Conservation (phyloP, 805 yeast genomes). For the Lachancea kluyveri region DNA sequence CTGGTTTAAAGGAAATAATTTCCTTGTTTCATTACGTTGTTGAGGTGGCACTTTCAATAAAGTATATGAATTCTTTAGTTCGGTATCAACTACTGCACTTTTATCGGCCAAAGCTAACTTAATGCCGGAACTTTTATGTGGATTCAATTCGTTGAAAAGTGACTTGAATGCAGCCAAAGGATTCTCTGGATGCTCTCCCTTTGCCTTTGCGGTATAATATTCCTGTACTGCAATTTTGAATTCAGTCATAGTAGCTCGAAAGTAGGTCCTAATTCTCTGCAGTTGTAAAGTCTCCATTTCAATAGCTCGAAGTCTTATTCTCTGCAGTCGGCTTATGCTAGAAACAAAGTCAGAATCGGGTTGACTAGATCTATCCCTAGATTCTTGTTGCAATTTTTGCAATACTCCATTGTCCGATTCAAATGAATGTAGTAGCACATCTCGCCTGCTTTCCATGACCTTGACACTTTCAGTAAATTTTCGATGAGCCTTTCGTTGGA, state of each 20-base stretch:
- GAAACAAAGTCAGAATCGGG: conserved; percentile 8
- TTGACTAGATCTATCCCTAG: conserved; percentile 3
- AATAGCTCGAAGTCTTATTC: conserved; percentile 27
- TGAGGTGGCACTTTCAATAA: conserved; percentile 2
- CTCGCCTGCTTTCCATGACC: conserved; percentile 24
- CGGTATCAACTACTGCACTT: conserved; percentile 3
- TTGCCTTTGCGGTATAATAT: conserved; percentile 15
- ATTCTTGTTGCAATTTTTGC: conserved; percentile 11
- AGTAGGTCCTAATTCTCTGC: conserved; percentile 21
- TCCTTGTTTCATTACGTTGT: conserved; percentile 2
- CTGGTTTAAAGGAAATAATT: conserved; percentile 24
- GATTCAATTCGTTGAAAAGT: conserved; percentile 19
- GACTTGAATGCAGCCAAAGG: conserved; percentile 15
- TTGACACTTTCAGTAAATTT: conserved; percentile 22
- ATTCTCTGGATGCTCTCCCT: conserved; percentile 15
- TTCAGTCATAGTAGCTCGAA: conserved; percentile 21
- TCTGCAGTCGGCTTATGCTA: conserved; percentile 23
- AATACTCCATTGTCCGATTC: conserved; percentile 19
- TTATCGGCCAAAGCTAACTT: conserved; percentile 8
- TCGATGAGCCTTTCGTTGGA: conserved; percentile 19
- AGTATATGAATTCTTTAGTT: too few relatives aligned
- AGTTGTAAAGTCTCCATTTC: conserved; percentile 29
- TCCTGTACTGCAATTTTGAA: conserved; percentile 22
- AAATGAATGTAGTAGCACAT: conserved; percentile 19
- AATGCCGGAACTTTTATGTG: conserved; percentile 15